Conservation (phyloP, 2,329 filamentous ascomycete genomes). For the Venturia carpophila region DNA sequence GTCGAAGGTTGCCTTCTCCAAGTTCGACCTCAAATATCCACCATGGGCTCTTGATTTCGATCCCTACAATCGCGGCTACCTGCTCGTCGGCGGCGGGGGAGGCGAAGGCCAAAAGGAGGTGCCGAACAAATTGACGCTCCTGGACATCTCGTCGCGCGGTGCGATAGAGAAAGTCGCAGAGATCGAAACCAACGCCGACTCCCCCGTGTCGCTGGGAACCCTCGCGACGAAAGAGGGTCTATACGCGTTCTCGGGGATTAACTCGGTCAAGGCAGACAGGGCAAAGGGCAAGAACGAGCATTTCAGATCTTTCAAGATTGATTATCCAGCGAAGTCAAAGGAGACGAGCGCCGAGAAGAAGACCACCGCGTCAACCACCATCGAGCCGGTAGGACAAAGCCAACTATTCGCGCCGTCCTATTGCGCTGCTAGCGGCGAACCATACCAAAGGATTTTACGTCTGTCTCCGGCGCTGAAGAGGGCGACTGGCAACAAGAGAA, state of each 20-base stretch:
- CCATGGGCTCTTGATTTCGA: constrained; percentile 86
- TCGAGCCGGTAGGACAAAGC: constrained; percentile 41
- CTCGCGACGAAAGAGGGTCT: constrained; percentile 52
- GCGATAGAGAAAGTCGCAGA: constrained; percentile 59
- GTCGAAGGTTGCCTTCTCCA: constrained; percentile 41
- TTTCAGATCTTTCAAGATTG: constrained; percentile 66
- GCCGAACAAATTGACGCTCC: constrained; percentile 44
- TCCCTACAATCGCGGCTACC: constrained; percentile 63
- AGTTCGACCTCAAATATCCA: constrained; percentile 68
- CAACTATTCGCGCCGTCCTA: constrained; percentile 41
- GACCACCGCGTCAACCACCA: constrained; percentile 31
- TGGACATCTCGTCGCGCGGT: constrained; percentile 62
- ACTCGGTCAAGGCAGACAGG: constrained; percentile 66
- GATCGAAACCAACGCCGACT: constrained; percentile 80
- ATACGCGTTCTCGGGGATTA: constrained; percentile 65
- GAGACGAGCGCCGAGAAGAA: constrained; percentile 26
- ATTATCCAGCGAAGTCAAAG: constrained; percentile 38
- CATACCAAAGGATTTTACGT: constrained; percentile 52
- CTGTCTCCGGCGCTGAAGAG: constrained; percentile 45
- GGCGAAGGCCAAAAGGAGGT: constrained; percentile 58
- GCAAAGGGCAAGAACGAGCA: constrained; percentile 74
- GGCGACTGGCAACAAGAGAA: constrained; percentile 45
- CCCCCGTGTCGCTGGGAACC: constrained; percentile 71
- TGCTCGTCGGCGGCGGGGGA: constrained; percentile 81
- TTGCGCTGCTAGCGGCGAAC: constrained; percentile 42